phyloP scores from a whole-genome alignment of 176 grass and related monocot genomes.

The Oryza longistaminata region DNA sequence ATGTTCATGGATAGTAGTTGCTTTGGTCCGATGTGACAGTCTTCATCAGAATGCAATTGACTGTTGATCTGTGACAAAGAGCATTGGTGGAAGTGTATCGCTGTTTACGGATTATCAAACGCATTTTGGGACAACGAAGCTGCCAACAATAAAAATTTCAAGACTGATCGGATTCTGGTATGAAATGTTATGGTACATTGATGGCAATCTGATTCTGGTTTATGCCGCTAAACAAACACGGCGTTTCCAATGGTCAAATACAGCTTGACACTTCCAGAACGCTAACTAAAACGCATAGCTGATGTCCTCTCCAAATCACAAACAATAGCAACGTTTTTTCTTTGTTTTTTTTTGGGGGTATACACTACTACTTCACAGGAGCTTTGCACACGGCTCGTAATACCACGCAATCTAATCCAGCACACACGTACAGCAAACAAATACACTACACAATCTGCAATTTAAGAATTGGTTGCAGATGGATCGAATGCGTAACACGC shows the following conservation, averaged over 20 bases:
- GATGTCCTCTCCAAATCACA: background rate
- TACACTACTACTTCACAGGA: slow-evolving; percentile 4
- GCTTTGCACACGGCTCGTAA: background rate
- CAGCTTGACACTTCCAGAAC: slow-evolving; percentile 17
- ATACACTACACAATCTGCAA: slow-evolving; percentile 6
- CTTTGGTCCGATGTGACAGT: background rate
- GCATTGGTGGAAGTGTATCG: too few species aligned
- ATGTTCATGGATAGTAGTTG: background rate
- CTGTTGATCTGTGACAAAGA: fast-evolving
- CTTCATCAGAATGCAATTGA: background rate
- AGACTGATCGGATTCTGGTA: background rate
- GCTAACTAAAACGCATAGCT: background rate
- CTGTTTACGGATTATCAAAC: background rate
- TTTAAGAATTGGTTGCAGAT: slow-evolving; percentile 10
- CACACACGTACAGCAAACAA: background rate
- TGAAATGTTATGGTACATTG: background rate
- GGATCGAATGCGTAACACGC: background rate
- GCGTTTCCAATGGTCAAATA: slow-evolving; percentile 14
- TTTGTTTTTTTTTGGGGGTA: too few species aligned
- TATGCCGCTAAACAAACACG: background rate
- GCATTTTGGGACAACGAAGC: background rate
- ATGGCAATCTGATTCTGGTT: background rate
- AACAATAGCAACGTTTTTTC: background rate
- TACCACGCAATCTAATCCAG: background rate
- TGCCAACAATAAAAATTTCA: background rate